Evolutionary conservation across 495 filamentous ascomycete species (phyloP), one percentile per base, ranked within the genome.

Genomic region (Tetracladium setigerum): DNA sequence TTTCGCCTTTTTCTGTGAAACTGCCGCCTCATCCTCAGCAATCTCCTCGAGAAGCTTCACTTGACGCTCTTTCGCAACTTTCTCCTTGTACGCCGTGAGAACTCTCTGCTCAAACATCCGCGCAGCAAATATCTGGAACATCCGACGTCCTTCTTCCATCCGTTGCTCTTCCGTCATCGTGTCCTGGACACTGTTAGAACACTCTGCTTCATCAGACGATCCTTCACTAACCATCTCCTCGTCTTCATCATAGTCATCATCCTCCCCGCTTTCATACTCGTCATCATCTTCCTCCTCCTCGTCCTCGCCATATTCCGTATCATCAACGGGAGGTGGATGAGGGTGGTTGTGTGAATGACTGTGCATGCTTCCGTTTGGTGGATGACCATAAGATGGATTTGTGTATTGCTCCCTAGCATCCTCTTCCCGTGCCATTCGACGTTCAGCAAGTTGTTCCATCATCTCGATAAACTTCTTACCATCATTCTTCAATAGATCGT

Each of bases 391-490:
- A 34, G 60, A 49, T 14, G 57, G 43, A 53, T 74, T 71, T 39
- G 68, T 72, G 54, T 86, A 84, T 61, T 83, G 80, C 48, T 80
- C 84, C 58, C 84, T 82, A 13, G 87, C 87, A 62, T 96, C 89
- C 65, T 92, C 88, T 67, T 98, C 92, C 30, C 92, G 82, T 55
- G 88, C 84, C 90, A 99, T 96, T 53, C 92, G 81, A 48, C 91
- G 85, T 67, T 99, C 94, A 10, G 92, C 94, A 56, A 99, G 78
- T 63, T 96, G 90, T 63, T 99, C 92, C 94, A 99, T 99, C 92
- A 99, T 97, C 65, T 99, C 92, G 66, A 99, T 99, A 72, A 99
- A 99, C 61, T 95, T 95, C 65, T 95, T 95, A 61, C 92, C 92
- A 63, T 99, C 92, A 64, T 99, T 99, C 66, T 97, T 95, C 30